Percentiles rank a stretch among this genome's conserved stretches.
Evolutionary conservation across 352 stramenopile species (phyloP).

Genomic region (Phytopythium oedochilum): DNA sequence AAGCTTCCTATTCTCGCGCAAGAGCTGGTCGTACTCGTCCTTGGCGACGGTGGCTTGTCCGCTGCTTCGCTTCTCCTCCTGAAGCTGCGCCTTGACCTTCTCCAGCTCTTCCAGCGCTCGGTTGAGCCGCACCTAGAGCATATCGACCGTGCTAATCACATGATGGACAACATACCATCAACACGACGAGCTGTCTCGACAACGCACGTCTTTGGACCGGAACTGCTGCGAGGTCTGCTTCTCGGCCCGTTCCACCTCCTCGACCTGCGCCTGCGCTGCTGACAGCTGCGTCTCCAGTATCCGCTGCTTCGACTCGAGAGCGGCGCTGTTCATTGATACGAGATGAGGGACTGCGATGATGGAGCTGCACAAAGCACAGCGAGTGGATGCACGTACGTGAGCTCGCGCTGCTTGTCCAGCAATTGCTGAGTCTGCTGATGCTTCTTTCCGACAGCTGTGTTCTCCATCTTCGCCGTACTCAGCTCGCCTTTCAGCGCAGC

Average conservation of each 20-base stretch:
- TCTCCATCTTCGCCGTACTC: slow-evolving; percentile 47
- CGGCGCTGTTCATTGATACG: slow-evolving; percentile 29
- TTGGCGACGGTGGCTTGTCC: slow-evolving; percentile 42
- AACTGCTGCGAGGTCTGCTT: slow-evolving; percentile 66
- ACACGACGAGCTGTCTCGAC: neutral
- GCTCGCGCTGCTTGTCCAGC: slow-evolving; percentile 72
- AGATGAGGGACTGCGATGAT: too few species aligned
- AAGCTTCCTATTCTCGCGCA: slow-evolving; percentile 68
- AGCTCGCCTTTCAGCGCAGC: slow-evolving; percentile 28
- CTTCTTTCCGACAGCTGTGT: slow-evolving; percentile 45
- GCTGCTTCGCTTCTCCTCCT: slow-evolving; percentile 50
- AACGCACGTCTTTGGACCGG: slow-evolving; percentile 62
- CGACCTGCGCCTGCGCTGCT: slow-evolving; percentile 34
- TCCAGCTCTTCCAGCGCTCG: slow-evolving; percentile 72
- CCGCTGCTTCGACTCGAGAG: slow-evolving; percentile 66
- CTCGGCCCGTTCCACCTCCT: slow-evolving; percentile 52
- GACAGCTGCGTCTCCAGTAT: slow-evolving; percentile 66
- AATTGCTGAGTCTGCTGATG: slow-evolving; percentile 58
- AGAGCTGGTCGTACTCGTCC: slow-evolving; percentile 49
- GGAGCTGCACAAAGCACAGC: too few species aligned
- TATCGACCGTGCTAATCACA: neutral
- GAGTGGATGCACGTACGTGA: slow-evolving; percentile 37
- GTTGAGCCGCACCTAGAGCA: slow-evolving; percentile 59
- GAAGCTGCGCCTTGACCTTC: slow-evolving; percentile 58
- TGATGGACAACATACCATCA: neutral